phyloP scores from a whole-genome alignment of 1,284 basidiomycete genomes.

The Takashimella tepidaria region DNA sequence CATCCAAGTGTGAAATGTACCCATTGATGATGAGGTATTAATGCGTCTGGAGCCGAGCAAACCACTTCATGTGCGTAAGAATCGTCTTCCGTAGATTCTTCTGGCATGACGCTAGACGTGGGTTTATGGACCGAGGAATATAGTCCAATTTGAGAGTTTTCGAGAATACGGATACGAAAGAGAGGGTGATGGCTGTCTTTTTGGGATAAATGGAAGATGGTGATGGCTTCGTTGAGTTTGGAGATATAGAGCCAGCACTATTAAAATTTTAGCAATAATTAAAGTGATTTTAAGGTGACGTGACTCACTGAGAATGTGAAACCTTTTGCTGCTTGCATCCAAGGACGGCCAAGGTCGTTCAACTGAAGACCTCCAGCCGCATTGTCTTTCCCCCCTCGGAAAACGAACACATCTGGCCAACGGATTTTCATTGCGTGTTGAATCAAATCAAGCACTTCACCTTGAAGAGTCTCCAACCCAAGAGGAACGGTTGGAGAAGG shows the following conservation, averaged over 20 bases:
- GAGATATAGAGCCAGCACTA: slow-evolving; percentile 43
- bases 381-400: slow-evolving; percentile 21
- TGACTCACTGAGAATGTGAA: slow-evolving; percentile 41
- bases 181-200: slow-evolving; percentile 19
- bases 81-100: slow-evolving; percentile 7
- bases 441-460: slow-evolving; percentile 41
- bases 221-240: slow-evolving; percentile 39
- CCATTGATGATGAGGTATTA: slow-evolving; percentile 45
- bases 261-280: not conserved
- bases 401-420: slow-evolving; percentile 40
- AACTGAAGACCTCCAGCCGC: slow-evolving; percentile 35
- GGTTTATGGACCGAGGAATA: slow-evolving; percentile 17
- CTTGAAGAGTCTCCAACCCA: slow-evolving; percentile 20
- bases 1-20: slow-evolving; percentile 41
- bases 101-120: not conserved
- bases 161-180: slow-evolving; percentile 41
- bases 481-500: not conserved
- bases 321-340: slow-evolving; percentile 38
- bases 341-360: slow-evolving; percentile 31
- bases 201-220: slow-evolving; percentile 38
- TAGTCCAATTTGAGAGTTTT: slow-evolving; percentile 45
- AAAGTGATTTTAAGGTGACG: not conserved
- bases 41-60: slow-evolving; percentile 39
- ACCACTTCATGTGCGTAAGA: slow-evolving; percentile 28
- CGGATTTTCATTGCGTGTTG: slow-evolving; percentile 35